Conservation (phyloP, 176 grass and related monocot genomes). For the Cenchrus americanus region DNA sequence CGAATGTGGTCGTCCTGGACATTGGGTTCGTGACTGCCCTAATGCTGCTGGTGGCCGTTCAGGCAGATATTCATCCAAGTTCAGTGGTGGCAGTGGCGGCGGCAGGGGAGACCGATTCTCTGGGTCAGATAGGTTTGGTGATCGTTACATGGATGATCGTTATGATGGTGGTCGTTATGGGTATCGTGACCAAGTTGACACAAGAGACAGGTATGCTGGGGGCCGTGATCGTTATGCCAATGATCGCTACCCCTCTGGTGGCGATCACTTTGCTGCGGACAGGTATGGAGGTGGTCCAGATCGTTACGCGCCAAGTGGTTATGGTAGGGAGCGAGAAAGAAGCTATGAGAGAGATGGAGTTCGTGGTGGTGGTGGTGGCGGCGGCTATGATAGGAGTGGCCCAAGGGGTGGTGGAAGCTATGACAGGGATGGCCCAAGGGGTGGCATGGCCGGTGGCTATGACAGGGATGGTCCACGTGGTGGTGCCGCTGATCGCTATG, state of each 20-base stretch:
- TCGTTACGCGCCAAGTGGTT: constrained; percentile 52
- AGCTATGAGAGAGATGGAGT: constrained; percentile 59
- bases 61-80: constrained; percentile 52
- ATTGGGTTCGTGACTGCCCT: constrained; percentile 75
- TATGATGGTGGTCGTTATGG: constrained; percentile 67
- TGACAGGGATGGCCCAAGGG: constrained; percentile 52
- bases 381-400: constrained; percentile 49
- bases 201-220: constrained; percentile 59
- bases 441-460: constrained; percentile 40
- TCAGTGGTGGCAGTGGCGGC: constrained; percentile 52
- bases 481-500: constrained; percentile 40
- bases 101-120: constrained; percentile 65
- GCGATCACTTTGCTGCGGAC: constrained; percentile 57
- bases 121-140: constrained; percentile 62
- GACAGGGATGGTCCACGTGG: constrained; percentile 65
- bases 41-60: constrained; percentile 55
- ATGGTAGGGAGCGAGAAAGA: constrained; percentile 62
- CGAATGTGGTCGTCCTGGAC: constrained; percentile 70
- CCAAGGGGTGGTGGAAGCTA: constrained; percentile 49
- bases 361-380: constrained; percentile 32
- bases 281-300: constrained; percentile 60
- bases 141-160: constrained; percentile 63
- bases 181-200: constrained; percentile 63
- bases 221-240: constrained; percentile 60
- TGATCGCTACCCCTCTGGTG: constrained; percentile 50